These are phyloP conservation scores for Mycena venus DNA, from an alignment of 768 basidiomycete species.

Conservation along the genomic window DNA sequence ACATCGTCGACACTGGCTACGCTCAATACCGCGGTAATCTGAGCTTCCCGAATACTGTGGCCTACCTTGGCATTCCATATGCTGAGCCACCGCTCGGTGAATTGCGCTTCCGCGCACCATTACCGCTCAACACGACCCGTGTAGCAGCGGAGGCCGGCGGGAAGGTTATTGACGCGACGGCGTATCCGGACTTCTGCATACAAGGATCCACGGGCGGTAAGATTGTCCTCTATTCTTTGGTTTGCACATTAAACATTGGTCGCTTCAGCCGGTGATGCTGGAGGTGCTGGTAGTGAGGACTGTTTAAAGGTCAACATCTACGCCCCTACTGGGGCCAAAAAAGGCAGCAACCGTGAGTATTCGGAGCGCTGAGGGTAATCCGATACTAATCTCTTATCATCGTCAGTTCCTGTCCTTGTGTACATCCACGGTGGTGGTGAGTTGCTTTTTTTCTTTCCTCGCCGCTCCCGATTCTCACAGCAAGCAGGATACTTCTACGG, in stretches of 20 bases:
- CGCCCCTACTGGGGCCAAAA: slow-evolving; percentile 61
- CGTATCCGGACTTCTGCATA: slow-evolving; percentile 70
- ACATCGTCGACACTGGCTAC: slow-evolving; percentile 70
- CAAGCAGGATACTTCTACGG: slow-evolving; percentile 66
- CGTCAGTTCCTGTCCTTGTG: slow-evolving; percentile 58
- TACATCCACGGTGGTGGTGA: slow-evolving; percentile 66
- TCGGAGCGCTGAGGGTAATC: too few species aligned
- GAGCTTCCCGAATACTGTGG: slow-evolving; percentile 65
- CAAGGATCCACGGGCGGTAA: slow-evolving; percentile 67
- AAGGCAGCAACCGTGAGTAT: slow-evolving; percentile 62
- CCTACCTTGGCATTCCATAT: slow-evolving; percentile 72
- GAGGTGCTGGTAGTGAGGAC: slow-evolving; percentile 77
- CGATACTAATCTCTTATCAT: too few species aligned
- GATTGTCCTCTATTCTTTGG: slow-evolving; percentile 1
- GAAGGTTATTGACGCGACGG: slow-evolving; percentile 61
- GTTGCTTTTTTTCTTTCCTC: neutral
- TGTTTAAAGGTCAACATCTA: slow-evolving; percentile 79
- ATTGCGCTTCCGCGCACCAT: slow-evolving; percentile 64
- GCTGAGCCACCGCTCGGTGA: slow-evolving; percentile 70
- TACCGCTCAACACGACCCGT: slow-evolving; percentile 64
- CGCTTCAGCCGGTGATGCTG: slow-evolving; percentile 62
- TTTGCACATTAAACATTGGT: neutral
- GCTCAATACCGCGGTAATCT: slow-evolving; percentile 69
- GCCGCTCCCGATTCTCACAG: neutral
- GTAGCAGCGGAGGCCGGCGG: slow-evolving; percentile 52